phyloP scores from a whole-genome alignment of 176 grass and related monocot genomes.

The Poa pratensis region DNA sequence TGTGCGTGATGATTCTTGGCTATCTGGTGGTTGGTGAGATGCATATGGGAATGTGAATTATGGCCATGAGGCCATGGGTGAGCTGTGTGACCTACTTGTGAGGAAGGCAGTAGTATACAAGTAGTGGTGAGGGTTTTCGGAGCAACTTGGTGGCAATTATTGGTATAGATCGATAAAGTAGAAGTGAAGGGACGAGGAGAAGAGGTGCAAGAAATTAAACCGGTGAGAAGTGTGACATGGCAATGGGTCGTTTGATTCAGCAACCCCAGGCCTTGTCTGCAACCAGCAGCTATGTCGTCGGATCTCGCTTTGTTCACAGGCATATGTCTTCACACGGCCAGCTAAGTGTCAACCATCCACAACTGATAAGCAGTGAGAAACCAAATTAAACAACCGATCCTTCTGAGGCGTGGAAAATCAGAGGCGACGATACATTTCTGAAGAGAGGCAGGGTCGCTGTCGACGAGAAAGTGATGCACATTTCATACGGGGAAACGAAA shows the following conservation, averaged over 20 bases:
- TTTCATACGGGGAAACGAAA: slow-evolving; percentile 8
- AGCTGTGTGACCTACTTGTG: background rate
- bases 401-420: background rate
- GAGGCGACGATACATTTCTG: background rate
- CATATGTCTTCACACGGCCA: background rate
- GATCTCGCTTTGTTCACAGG: background rate
- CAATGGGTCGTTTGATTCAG: background rate
- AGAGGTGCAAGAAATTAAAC: background rate
- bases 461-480: background rate
- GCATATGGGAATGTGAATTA: background rate
- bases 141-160: slow-evolving; percentile 45
- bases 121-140: slow-evolving; percentile 12
- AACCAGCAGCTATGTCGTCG: background rate
- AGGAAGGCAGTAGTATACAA: background rate
- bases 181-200: no score
- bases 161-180: slow-evolving; percentile 23
- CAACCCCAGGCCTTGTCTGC: slow-evolving; percentile 3
- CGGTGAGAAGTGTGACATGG: slow-evolving; percentile 37
- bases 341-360: background rate
- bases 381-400: background rate
- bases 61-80: slow-evolving; percentile 3
- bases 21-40: slow-evolving; percentile 15
- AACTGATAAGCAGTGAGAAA: no score
- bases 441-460: background rate
- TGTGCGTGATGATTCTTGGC: background rate